Percentiles rank a stretch among this genome's conserved stretches.
These are phyloP conservation scores for Sedum album DNA, from an alignment of 164 flowering plant genomes.

Conservation along the genomic window DNA sequence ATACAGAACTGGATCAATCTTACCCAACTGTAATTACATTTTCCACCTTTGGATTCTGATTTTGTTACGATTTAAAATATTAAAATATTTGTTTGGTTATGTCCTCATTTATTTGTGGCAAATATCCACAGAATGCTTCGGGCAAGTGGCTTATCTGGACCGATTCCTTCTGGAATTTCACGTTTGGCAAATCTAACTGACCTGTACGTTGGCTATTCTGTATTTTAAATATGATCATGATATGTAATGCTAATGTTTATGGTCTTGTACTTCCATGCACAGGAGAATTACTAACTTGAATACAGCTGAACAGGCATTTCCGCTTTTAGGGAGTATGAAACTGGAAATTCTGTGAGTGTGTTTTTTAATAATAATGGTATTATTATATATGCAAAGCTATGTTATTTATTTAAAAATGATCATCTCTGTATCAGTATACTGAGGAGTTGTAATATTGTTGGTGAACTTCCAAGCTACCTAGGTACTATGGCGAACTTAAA, in stretches of 20 bases:
- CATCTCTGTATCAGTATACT: conserved; percentile 26
- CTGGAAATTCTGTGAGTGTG: conserved; percentile 35
- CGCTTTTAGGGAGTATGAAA: conserved; percentile 23
- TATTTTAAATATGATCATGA: too few species aligned
- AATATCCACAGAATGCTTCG: conserved; percentile 26
- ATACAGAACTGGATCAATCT: conserved; percentile 33
- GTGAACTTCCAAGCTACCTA: conserved; percentile 29
- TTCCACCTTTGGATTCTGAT: neutral
- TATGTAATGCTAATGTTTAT: neutral
- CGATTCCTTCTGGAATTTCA: conserved; percentile 32
- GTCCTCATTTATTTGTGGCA: neutral
- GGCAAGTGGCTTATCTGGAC: conserved; percentile 33
- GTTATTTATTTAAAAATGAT: neutral
- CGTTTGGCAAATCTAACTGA: conserved; percentile 16
- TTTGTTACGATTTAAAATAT: neutral
- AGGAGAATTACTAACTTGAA: conserved; percentile 55
- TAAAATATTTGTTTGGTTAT: neutral
- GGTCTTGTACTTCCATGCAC: conserved; percentile 21
- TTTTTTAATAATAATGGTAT: neutral
- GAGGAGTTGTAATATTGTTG: conserved; percentile 42
- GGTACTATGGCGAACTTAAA: conserved; percentile 17
- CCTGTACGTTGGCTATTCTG: conserved; percentile 8
- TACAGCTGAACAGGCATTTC: conserved; percentile 36
- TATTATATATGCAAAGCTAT: neutral
- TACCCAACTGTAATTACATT: conserved; percentile 20